Evolutionary conservation across 495 filamentous ascomycete genomes (phyloP), one percentile per base, ranked within the genome.

Genomic region (Aspergillus ellipticus): DNA sequence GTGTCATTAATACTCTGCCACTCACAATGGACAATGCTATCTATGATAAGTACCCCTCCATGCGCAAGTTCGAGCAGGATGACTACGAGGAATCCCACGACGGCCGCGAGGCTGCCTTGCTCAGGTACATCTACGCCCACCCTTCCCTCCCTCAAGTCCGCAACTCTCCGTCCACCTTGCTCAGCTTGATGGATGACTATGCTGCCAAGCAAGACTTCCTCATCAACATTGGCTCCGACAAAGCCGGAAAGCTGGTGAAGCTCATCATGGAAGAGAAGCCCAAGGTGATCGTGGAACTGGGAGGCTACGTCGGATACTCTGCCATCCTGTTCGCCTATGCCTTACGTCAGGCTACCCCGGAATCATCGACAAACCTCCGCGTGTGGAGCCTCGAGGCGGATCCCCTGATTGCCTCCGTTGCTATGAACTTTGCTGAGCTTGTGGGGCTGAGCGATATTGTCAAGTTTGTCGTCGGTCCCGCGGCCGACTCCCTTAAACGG

Each of bases 71-170:
- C 9, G 43, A 47, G 43, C 6, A 47, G 5, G 21, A 22, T 4
- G 21, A 26, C 20, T 24, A 24, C 43, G 8, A 24, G 3, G 43
- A 47, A n/a, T 47, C 43, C 4, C 43, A 47, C 15, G 43, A 47
- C 20, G 43, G 43, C 20, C 20, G 43, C 1, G 43, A 47, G 20
- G n/a, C 26, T 20, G 15, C 43, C 43, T n/a, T 47, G 10, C 43
- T 47, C 19, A 47, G 26, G 43, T 19, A 47, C 43, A 47, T 47
- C 43, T 47, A 47, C 43, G 19, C 20, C 43, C 43, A 47, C 24
- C 43, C 43, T 20, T 22, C 21, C 20, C 21, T 47, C 17, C 21
- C 43, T 15, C 21, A 47, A n/a, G 6, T 26, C 20, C 17, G 43
- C 4, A 19, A 26, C 20, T 26, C 43, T 2, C 43, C 43, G 43